Conservation (phyloP, 768 basidiomycete genomes). For the Amyloporia xantha region DNA sequence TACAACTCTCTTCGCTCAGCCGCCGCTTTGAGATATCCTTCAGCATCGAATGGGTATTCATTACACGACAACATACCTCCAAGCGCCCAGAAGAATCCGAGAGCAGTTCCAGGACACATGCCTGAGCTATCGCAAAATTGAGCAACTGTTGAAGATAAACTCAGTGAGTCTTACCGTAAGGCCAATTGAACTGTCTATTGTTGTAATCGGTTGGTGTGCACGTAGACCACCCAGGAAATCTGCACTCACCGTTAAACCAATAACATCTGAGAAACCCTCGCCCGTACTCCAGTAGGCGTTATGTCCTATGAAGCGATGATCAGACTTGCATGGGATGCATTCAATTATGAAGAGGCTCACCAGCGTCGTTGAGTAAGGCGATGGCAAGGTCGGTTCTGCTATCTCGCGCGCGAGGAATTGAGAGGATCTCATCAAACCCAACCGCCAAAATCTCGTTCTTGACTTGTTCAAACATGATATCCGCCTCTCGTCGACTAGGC, state of each 20-base stretch:
- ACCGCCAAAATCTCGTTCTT: constrained; percentile 65
- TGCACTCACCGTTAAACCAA: constrained; percentile 55
- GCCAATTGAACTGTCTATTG: constrained; percentile 58
- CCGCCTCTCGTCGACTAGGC: constrained; percentile 48
- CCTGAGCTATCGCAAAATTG: constrained; percentile 40
- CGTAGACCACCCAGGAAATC: neutral
- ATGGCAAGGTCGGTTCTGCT: constrained; percentile 55
- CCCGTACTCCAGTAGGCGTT: constrained; percentile 66
- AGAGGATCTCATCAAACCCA: constrained; percentile 61
- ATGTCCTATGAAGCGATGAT: constrained; percentile 35
- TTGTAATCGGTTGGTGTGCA: neutral
- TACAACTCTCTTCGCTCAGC: constrained; percentile 59
- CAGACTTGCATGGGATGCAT: neutral
- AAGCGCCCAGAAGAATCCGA: constrained; percentile 70
- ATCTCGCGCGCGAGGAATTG: constrained; percentile 57
- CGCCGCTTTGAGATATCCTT: constrained; percentile 25
- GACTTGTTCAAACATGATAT: constrained; percentile 62
- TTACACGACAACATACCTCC: constrained; percentile 35
- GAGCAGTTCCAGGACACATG: constrained; percentile 59
- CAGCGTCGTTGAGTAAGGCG: constrained; percentile 61
- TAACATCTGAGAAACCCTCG: constrained; percentile 51
- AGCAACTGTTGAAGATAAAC: neutral
- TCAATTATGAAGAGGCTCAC: constrained; percentile 24
- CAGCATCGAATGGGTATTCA: neutral
- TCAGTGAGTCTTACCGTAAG: constrained; percentile 38